Conservation (phyloP, 2,329 filamentous ascomycete species). For the Thelonectria rubi region DNA sequence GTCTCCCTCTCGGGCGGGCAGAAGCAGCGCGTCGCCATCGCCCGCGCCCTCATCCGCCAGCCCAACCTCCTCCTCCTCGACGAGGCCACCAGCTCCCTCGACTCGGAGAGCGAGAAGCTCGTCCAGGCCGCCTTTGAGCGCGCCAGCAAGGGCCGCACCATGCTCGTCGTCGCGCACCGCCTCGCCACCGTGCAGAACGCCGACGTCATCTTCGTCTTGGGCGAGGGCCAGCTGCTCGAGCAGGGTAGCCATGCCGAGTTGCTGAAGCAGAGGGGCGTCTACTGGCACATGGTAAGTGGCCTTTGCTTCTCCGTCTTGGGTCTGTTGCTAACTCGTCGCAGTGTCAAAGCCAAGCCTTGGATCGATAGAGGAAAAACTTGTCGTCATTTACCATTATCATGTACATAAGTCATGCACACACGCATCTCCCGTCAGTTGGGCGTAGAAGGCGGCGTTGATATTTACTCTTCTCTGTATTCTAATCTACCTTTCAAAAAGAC, state of each 20-base stretch:
- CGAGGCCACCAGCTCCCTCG: conserved; percentile 76
- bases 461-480: conserved; percentile 27
- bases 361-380: conserved; percentile 49
- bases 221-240: conserved; percentile 66
- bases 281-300: conserved; percentile 65
- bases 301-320: not conserved
- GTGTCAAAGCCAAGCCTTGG: conserved; percentile 68
- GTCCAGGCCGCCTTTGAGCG: conserved; percentile 74
- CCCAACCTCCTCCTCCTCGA: conserved; percentile 75
- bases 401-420: conserved; percentile 1
- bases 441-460: conserved; percentile 2
- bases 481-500: conserved; percentile 5
- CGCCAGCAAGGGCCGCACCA: conserved; percentile 68
- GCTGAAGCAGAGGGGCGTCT: conserved; percentile 60
- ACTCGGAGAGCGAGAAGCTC: conserved; percentile 69
- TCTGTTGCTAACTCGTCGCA: conserved; percentile 45
- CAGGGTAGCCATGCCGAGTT: conserved; percentile 63
- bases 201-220: conserved; percentile 82
- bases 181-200: conserved; percentile 81
- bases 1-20: conserved; percentile 76
- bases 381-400: conserved; percentile 1
- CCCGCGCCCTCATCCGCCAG: conserved; percentile 72
- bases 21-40: conserved; percentile 75
- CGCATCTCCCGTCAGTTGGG: conserved; percentile 2
- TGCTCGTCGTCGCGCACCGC: conserved; percentile 80